These are phyloP conservation scores for Aspergillus brasiliensis DNA, from an alignment of 2,329 filamentous ascomycete species.

Conservation along the genomic window DNA sequence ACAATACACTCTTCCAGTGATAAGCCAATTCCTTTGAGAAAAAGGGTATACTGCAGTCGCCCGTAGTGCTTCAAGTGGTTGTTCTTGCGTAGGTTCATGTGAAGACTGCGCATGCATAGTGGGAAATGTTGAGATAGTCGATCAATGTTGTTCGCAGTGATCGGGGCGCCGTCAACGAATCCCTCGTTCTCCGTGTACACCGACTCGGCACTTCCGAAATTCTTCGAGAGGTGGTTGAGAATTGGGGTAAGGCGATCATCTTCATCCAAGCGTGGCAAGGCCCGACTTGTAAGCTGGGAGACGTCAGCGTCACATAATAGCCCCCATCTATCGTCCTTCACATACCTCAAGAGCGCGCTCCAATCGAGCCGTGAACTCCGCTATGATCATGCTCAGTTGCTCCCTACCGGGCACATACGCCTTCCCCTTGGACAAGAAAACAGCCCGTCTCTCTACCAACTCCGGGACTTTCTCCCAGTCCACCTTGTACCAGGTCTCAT, in stretches of 20 bases:
- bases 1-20: constrained; percentile 86
- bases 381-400: constrained; percentile 84
- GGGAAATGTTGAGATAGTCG: constrained; percentile 79
- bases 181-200: constrained; percentile 70
- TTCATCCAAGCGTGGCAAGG: constrained; percentile 88
- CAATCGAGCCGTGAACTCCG: constrained; percentile 78
- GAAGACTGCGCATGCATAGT: constrained; percentile 90
- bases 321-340: constrained; percentile 11
- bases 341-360: constrained; percentile 80
- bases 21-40: constrained; percentile 93
- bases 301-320: constrained; percentile 20
- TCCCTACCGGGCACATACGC: constrained; percentile 88
- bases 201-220: constrained; percentile 89
- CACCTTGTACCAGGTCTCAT: constrained; percentile 93
- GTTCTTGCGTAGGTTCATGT: constrained; percentile 81
- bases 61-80: constrained; percentile 91
- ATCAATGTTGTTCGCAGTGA: constrained; percentile 79
- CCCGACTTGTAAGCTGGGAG: constrained; percentile 77
- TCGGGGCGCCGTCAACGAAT: constrained; percentile 68
- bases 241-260: constrained; percentile 85
- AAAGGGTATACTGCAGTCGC: constrained; percentile 90
- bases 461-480: constrained; percentile 94
- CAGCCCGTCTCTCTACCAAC: constrained; percentile 75
- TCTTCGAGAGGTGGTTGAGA: constrained; percentile 83
- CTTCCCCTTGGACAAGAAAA: constrained; percentile 77